Percentiles rank a stretch among this genome's conserved stretches.
phyloP scores from a whole-genome alignment of 2,329 filamentous ascomycete species.

The Arachnopeziza araneosa region DNA sequence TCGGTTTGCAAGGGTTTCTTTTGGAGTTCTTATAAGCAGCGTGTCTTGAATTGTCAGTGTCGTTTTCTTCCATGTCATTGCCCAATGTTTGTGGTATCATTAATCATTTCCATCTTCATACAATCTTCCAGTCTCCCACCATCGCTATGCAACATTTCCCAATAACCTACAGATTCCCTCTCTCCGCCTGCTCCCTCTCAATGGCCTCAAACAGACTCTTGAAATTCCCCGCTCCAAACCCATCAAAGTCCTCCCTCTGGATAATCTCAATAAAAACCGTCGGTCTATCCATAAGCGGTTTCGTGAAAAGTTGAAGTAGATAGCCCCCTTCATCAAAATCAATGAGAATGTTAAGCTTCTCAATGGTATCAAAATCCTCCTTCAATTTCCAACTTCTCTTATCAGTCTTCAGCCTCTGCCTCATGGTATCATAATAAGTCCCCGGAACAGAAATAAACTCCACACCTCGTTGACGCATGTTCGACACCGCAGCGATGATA shows the following conservation, averaged over 20 bases:
- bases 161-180: conserved; percentile 67
- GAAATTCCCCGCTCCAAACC: conserved; percentile 94
- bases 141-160: neutral
- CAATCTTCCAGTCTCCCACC: neutral
- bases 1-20: too few species aligned
- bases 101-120: too few species aligned
- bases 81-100: too few species aligned
- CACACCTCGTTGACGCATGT: conserved; percentile 78
- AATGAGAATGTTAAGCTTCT: conserved; percentile 79
- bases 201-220: conserved; percentile 94
- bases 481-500: conserved; percentile 71
- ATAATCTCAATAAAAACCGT: conserved; percentile 98
- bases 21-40: too few species aligned
- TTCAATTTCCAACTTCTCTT: conserved; percentile 57
- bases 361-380: conserved; percentile 74
- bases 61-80: too few species aligned
- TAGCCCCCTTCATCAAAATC: conserved; percentile 95
- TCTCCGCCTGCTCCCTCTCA: conserved; percentile 81
- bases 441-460: conserved; percentile 87
- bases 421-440: conserved; percentile 81
- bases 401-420: conserved; percentile 62
- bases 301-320: conserved; percentile 69
- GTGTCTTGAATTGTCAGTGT: too few species aligned
- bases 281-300: conserved; percentile 88
- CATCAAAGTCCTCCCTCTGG: conserved; percentile 82